Conservation (phyloP, 2,329 filamentous ascomycete genomes). For the Tolypocladium amazonense region DNA sequence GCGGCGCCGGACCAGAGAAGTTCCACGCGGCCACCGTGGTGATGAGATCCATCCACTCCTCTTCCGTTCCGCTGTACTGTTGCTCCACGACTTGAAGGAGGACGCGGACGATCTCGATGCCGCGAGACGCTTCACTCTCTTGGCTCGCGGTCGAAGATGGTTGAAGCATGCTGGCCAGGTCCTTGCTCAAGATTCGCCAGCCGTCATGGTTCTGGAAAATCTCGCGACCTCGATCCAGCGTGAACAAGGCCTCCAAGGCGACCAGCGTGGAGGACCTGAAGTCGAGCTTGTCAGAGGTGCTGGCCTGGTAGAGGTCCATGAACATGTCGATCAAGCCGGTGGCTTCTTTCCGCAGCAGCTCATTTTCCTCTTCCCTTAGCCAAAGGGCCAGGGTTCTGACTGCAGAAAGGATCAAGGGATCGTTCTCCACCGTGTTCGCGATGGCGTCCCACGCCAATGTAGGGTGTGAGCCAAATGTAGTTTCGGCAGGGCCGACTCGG, state of each 20-base stretch:
- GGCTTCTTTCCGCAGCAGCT: slow-evolving; percentile 43
- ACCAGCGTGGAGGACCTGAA: slow-evolving; percentile 47
- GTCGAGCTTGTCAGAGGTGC: slow-evolving; percentile 29
- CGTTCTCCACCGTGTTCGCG: slow-evolving; percentile 34
- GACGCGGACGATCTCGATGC: slow-evolving; percentile 44
- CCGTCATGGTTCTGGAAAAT: slow-evolving; percentile 39
- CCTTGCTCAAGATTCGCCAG: slow-evolving; percentile 41
- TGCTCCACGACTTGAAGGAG: slow-evolving; percentile 41
- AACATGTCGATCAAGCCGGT: slow-evolving; percentile 53
- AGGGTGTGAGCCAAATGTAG: slow-evolving; percentile 31
- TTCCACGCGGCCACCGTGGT: slow-evolving; percentile 39
- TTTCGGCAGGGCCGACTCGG: slow-evolving; percentile 31
- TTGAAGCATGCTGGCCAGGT: slow-evolving; percentile 35
- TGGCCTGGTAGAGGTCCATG: slow-evolving; percentile 45
- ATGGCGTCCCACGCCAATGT: slow-evolving; percentile 50
- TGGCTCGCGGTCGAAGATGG: slow-evolving; percentile 11
- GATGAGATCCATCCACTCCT: slow-evolving; percentile 48
- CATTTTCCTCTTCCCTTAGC: slow-evolving; percentile 59
- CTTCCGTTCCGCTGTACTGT: slow-evolving; percentile 30
- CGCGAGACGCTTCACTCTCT: slow-evolving; percentile 28
- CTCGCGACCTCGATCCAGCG: slow-evolving; percentile 33
- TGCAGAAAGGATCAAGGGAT: slow-evolving; percentile 49
- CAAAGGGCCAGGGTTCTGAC: slow-evolving; percentile 51
- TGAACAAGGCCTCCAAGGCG: slow-evolving; percentile 47
- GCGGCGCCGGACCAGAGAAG: slow-evolving; percentile 19